Base-by-base conservation (phyloP, 2,329 filamentous ascomycete genomes). In the Thielaviopsis populi region DNA sequence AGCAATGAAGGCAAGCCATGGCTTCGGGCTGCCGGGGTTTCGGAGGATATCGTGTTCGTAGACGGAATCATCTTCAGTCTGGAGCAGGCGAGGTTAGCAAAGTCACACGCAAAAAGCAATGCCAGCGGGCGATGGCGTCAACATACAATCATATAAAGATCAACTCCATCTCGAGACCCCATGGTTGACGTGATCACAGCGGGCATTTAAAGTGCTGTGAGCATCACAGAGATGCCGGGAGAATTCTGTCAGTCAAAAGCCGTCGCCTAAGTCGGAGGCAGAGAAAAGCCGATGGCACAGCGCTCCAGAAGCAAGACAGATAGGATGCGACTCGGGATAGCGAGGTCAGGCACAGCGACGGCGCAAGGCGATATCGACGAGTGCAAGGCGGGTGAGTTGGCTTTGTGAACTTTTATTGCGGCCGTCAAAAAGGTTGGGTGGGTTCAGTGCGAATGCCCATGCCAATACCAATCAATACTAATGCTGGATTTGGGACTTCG, bases 21-120 rank as follows among this genome's bases (percentile, higher is more conserved):
- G 91, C 75, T 92, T 95, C 69, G 92, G 84, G 73, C 85, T 94
- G 70, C 86, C 87, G 8, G 85, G 83, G 71, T 95, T 89, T 69
- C 91, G 88, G 68, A 94, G 78, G 67, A 97, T 85, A 74, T 99
- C 94, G 76, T 96, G 91, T 77, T 99, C 95, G 79, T 97, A 99
- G 67, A 95, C 83, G 63, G 89, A 86, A 76, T 99, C 94, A 76
- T 95, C 90, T 72, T 91, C 88, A 70, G 85, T 81, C 83, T 92
- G 68, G 27, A 19, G 0, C 1, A 69, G 68, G 70, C 70, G 43
- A 48, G 40, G 68, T 62, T 56, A 56, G 46, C 27, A 15, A 19
- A 43, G 33, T 1, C n/a, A 40, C 15, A 17, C 17, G n/a, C 4
- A 8, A 27, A 41, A 8, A 27, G 27, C 22, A 15, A 17, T 70